Percentiles rank a stretch among this genome's conserved stretches.
phyloP scores from a whole-genome alignment of 345 rosid species.

The Sapria himalayana region DNA sequence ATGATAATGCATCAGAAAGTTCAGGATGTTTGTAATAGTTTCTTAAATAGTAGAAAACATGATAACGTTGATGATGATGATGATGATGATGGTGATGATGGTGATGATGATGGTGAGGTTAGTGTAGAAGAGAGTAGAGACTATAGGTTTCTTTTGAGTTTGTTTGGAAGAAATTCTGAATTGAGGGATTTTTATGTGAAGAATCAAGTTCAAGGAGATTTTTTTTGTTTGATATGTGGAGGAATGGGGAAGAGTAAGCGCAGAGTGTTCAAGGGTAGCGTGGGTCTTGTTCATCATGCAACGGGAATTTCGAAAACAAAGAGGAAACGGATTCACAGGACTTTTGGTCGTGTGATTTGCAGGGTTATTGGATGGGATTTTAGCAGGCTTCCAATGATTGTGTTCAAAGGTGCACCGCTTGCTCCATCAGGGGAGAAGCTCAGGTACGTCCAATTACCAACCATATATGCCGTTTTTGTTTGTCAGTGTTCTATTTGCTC shows the following conservation, averaged over 20 bases:
- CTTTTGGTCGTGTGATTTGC: constrained; percentile 44
- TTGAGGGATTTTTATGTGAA: constrained; percentile 39
- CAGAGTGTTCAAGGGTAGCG: constrained; percentile 42
- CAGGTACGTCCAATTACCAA: too few relatives aligned
- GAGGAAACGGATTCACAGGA: constrained; percentile 37
- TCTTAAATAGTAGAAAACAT: constrained; percentile 13
- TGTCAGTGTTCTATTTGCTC: too few relatives aligned
- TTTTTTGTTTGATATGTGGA: constrained; percentile 51
- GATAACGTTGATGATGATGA: constrained; percentile 15
- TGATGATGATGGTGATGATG: constrained; percentile 8
- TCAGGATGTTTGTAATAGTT: constrained; percentile 19
- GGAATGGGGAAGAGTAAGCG: constrained; percentile 24
- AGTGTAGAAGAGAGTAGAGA: constrained; percentile 15
- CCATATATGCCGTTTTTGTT: too few relatives aligned
- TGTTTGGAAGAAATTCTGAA: constrained; percentile 26
- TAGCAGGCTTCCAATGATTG: constrained; percentile 19
- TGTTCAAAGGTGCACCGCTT: constrained; percentile 18
- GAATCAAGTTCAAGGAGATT: constrained; percentile 26
- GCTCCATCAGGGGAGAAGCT: constrained; percentile 7
- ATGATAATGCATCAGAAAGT: constrained; percentile 20
- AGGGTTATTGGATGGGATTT: constrained; percentile 66
- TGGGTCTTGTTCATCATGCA: constrained; percentile 45
- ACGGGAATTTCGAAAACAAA: constrained; percentile 22
- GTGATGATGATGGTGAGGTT: constrained; percentile 12
- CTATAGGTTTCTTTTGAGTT: constrained; percentile 19